Evolutionary conservation across 306 rosid species (phyloP).

Genomic region (Acacia melanoxylon): DNA sequence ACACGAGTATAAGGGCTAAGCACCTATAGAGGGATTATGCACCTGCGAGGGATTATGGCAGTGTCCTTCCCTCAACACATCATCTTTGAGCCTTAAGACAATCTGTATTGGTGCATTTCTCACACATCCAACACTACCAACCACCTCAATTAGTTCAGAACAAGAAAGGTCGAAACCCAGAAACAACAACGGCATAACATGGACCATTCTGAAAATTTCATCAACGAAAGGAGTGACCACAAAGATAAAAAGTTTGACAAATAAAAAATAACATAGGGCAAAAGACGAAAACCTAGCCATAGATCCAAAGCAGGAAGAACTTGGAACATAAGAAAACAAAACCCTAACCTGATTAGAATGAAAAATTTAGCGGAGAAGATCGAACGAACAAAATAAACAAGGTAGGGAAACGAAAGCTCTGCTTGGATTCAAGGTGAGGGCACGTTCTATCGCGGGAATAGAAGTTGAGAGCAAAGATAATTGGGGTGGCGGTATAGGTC

Average conservation of each 20-base stretch:
- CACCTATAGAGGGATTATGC: conserved; percentile 28
- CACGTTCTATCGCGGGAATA: too few relatives aligned
- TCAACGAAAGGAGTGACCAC: neutral
- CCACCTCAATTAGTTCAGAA: conserved; percentile 51
- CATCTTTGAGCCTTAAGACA: conserved; percentile 86
- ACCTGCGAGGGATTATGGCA: conserved; percentile 35
- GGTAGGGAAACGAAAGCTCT: neutral
- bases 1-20: conserved; percentile 63
- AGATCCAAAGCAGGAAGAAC: neutral
- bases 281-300: neutral
- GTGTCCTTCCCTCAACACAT: conserved; percentile 70
- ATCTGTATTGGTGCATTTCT: conserved; percentile 97
- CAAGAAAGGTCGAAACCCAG: neutral
- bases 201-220: neutral
- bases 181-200: neutral
- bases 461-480: too few relatives aligned
- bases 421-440: neutral
- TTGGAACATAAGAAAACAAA: neutral
- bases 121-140: conserved; percentile 66
- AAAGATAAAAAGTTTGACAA: neutral
- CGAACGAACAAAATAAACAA: neutral
- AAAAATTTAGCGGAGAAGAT: neutral
- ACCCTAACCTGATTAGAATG: neutral
- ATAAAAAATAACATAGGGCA: neutral
- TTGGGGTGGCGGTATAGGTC: too few relatives aligned